Conservation (phyloP, 2,329 filamentous ascomycete species). For the Fusarium sp. region DNA sequence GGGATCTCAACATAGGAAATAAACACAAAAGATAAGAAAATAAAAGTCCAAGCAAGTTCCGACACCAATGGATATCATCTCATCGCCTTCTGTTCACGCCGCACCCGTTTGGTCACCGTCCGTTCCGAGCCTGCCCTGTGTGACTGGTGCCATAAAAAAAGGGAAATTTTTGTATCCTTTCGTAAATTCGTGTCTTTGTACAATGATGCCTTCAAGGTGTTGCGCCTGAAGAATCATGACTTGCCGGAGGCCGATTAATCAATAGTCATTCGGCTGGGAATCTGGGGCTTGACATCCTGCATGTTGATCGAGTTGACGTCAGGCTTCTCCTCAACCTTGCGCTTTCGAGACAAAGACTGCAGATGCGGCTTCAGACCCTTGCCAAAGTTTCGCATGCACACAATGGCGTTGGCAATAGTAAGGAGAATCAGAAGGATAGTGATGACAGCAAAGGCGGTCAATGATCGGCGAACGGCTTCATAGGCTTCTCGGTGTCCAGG, state of each 20-base stretch:
- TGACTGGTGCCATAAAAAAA: constrained; percentile 49
- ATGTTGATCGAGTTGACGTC: constrained; percentile 70
- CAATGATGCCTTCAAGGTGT: constrained; percentile 35
- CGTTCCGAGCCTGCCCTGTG: constrained; percentile 50
- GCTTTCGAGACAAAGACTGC: constrained; percentile 62
- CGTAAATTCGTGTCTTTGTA: constrained; percentile 59
- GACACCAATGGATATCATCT: constrained; percentile 51
- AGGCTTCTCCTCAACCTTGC: constrained; percentile 67
- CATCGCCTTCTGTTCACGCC: constrained; percentile 50
- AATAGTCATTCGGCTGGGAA: constrained; percentile 73
- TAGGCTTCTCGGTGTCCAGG: constrained; percentile 73
- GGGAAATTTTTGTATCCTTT: constrained; percentile 47
- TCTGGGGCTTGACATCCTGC: constrained; percentile 70
- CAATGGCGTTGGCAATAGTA: constrained; percentile 88
- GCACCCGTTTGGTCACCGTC: constrained; percentile 47
- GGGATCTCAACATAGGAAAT: constrained; percentile 42
- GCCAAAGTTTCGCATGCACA: constrained; percentile 93
- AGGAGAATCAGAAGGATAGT: constrained; percentile 90
- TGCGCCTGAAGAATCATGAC: constrained; percentile 17
- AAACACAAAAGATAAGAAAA: constrained; percentile 37
- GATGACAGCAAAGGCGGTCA: constrained; percentile 95
- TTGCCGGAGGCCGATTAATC: constrained; percentile 60
- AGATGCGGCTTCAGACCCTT: constrained; percentile 92
- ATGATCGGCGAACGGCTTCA: constrained; percentile 82
- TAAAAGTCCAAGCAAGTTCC: constrained; percentile 45